Conservation (phyloP, 2,329 filamentous ascomycete species). For the Sporothrix variecibatus region DNA sequence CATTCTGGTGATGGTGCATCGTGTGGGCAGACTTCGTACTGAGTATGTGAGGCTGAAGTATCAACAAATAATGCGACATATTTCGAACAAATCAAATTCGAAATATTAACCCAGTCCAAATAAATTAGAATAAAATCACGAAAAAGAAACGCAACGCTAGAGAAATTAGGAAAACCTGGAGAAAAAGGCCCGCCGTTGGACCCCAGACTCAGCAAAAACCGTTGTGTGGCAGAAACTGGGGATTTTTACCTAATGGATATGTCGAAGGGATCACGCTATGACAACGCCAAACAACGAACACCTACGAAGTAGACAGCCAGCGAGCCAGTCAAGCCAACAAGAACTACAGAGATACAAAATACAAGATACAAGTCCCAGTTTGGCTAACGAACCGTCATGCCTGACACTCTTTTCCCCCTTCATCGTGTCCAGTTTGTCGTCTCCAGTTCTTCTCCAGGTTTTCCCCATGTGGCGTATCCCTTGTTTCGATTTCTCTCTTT, state of each 20-base stretch:
- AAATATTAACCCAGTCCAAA: not conserved
- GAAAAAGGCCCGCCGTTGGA: not conserved
- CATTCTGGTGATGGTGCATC: not conserved
- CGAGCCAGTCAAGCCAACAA: no score
- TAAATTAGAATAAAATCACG: not conserved
- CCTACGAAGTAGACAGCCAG: not conserved
- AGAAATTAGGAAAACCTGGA: not conserved
- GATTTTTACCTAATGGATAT: conserved; percentile 13
- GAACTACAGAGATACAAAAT: not conserved
- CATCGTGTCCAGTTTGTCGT: not conserved
- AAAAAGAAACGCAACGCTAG: not conserved
- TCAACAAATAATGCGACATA: not conserved
- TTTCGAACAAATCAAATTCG: not conserved
- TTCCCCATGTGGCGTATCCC: not conserved
- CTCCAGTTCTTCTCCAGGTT: not conserved
- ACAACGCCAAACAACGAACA: not conserved
- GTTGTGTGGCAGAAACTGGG: not conserved
- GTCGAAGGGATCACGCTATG: not conserved
- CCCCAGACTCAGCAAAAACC: not conserved
- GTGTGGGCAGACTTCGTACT: not conserved
- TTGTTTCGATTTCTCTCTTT: not conserved
- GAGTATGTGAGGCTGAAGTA: not conserved
- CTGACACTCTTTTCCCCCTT: not conserved
- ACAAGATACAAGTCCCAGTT: not conserved
- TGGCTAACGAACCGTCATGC: not conserved